phyloP scores from a whole-genome alignment of 257 asterid species.

The Forsythia suspensa region DNA sequence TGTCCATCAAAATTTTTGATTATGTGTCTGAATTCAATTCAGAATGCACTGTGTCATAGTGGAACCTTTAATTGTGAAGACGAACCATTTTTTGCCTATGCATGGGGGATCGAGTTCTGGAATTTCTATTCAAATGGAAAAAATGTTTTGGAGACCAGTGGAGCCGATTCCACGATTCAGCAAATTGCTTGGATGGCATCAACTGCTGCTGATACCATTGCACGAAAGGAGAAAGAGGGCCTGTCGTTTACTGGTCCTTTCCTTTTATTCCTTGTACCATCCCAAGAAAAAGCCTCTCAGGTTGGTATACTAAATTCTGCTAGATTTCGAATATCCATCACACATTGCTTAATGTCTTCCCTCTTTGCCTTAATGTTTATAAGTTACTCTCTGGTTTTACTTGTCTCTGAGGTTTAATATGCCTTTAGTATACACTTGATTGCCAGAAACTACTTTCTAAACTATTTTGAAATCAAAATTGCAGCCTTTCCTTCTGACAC shows the following conservation, averaged over 20 bases:
- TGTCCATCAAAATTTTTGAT: constrained; percentile 71
- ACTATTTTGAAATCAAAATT: neutral
- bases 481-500: neutral
- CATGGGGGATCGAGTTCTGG: constrained; percentile 91
- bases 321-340: neutral
- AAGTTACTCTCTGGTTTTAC: neutral
- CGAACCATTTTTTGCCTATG: constrained; percentile 48
- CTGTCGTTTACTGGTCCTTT: constrained; percentile 55
- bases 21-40: constrained; percentile 68
- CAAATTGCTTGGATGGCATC: constrained; percentile 93
- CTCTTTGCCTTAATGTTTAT: neutral
- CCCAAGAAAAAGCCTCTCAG: constrained; percentile 77
- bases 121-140: constrained; percentile 55
- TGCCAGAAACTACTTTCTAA: neutral
- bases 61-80: constrained; percentile 34
- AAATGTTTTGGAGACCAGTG: constrained; percentile 65
- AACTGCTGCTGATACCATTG: constrained; percentile 71
- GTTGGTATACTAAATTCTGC: constrained; percentile 33
- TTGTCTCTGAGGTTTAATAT: neutral
- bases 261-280: constrained; percentile 79
- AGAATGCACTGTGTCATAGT: constrained; percentile 41
- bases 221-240: constrained; percentile 78
- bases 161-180: constrained; percentile 45
- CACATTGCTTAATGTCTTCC: neutral
- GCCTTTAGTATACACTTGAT: neutral